Evolutionary conservation across 2,329 filamentous ascomycete species (phyloP).

Genomic region (Monascus ruber): DNA sequence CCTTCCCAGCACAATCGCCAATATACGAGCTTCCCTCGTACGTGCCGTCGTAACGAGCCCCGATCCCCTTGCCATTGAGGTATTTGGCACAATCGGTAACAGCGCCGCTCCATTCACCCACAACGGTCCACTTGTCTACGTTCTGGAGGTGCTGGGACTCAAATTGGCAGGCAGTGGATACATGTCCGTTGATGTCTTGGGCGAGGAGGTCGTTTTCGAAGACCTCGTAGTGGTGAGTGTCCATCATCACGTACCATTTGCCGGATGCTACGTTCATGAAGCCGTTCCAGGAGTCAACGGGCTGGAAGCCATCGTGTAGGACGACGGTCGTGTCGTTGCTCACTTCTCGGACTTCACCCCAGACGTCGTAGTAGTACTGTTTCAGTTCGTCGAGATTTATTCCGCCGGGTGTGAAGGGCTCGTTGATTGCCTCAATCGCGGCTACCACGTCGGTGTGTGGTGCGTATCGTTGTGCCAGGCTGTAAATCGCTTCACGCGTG

Average conservation of each 20-base stretch:
- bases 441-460: slow-evolving; percentile 47
- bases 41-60: slow-evolving; percentile 48
- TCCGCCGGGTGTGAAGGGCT: slow-evolving; percentile 28
- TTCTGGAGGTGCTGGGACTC: slow-evolving; percentile 36
- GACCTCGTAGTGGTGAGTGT: slow-evolving; percentile 59
- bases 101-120: slow-evolving; percentile 59
- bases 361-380: slow-evolving; percentile 47
- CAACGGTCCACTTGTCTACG: slow-evolving; percentile 54
- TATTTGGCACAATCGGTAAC: slow-evolving; percentile 50
- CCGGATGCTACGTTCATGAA: slow-evolving; percentile 41
- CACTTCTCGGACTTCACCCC: slow-evolving; percentile 32
- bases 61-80: slow-evolving; percentile 46
- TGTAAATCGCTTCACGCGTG: slow-evolving; percentile 44
- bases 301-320: slow-evolving; percentile 38
- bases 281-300: slow-evolving; percentile 48
- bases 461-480: slow-evolving; percentile 48
- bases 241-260: slow-evolving; percentile 45
- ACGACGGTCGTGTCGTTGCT: slow-evolving; percentile 41
- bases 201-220: slow-evolving; percentile 44
- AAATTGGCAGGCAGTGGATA: slow-evolving; percentile 45
- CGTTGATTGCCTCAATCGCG: slow-evolving; percentile 36
- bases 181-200: slow-evolving; percentile 42
- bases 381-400: slow-evolving; percentile 35
- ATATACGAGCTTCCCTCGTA: slow-evolving; percentile 37
- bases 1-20: slow-evolving; percentile 44